Conservation (phyloP, 495 filamentous ascomycete genomes). For the Neurospora terricola region DNA sequence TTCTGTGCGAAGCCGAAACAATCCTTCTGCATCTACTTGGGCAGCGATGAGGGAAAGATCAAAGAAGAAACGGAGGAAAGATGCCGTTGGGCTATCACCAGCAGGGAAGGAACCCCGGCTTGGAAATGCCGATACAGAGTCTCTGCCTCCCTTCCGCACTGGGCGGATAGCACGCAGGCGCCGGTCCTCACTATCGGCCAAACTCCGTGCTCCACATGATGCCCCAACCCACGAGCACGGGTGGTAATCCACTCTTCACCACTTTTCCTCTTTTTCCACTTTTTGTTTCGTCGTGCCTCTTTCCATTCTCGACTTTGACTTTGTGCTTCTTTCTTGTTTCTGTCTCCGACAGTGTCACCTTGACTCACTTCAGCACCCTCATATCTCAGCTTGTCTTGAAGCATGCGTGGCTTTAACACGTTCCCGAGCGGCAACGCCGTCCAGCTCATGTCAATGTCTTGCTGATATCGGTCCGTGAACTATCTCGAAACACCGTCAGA, state of each 20-base stretch:
- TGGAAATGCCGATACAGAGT: not conserved
- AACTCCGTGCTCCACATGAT: not conserved
- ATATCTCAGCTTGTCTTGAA: not conserved
- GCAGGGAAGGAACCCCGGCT: not conserved
- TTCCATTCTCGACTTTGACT: not conserved
- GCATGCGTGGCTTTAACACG: not conserved
- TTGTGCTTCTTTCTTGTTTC: not conserved
- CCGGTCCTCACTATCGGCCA: not conserved
- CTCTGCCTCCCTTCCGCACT: not conserved
- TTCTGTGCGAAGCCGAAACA: not conserved
- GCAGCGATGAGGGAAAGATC: not conserved
- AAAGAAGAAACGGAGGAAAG: not conserved
- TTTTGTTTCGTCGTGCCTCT: not conserved
- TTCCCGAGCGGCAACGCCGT: not conserved
- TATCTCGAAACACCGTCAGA: not conserved
- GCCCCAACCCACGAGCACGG: not conserved
- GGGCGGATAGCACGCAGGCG: not conserved
- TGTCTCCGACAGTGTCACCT: not conserved
- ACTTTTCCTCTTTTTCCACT: not conserved
- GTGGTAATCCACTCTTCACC: not conserved
- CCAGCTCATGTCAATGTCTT: not conserved
- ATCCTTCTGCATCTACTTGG: not conserved
- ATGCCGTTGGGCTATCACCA: not conserved
- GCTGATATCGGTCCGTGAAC: not conserved
- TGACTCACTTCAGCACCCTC: not conserved